These are phyloP conservation scores for Hydrangea macrophylla DNA, from an alignment of 148 eudicot species.

Conservation along the genomic window DNA sequence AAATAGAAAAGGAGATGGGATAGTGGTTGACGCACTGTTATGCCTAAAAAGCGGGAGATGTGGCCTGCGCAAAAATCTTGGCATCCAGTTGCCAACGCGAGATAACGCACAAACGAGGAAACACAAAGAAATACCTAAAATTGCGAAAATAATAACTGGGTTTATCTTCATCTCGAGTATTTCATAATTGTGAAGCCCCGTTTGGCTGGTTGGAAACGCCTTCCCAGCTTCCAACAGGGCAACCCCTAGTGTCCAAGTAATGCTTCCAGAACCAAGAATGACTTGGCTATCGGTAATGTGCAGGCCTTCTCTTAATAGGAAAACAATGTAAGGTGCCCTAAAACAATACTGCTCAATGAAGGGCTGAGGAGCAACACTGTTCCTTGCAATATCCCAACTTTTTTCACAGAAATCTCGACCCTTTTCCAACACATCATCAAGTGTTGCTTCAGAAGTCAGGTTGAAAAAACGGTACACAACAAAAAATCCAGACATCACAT, in stretches of 20 bases:
- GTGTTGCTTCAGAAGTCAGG: constrained; percentile 73
- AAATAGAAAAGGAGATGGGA: constrained; percentile 64
- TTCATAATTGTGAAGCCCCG: constrained; percentile 41
- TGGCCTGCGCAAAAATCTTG: constrained; percentile 56
- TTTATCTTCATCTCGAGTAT: constrained; percentile 63
- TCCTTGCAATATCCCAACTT: constrained; percentile 76
- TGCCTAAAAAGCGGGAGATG: constrained; percentile 70
- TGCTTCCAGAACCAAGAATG: constrained; percentile 86
- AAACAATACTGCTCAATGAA: constrained; percentile 97
- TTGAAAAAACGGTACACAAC: constrained; percentile 94
- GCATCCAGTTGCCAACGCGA: constrained; percentile 52
- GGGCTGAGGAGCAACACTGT: constrained; percentile 90
- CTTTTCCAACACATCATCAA: constrained; percentile 83
- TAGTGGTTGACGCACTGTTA: constrained; percentile 48
- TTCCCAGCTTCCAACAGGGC: constrained; percentile 94
- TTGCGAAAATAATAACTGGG: constrained; percentile 54
- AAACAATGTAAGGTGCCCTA: constrained; percentile 85
- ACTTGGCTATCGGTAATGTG: constrained; percentile 77
- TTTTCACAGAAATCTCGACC: constrained; percentile 75
- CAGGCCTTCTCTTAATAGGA: constrained; percentile 79
- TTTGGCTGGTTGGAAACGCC: constrained; percentile 50
- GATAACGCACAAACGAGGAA: constrained; percentile 56
- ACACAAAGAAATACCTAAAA: constrained; percentile 53
- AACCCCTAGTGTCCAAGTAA: constrained; percentile 97
- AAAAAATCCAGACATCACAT: constrained; percentile 92